Evolutionary conservation across 257 asterid species (phyloP), one percentile per base, ranked within the genome.

Genomic region (Solanum sejunctum): DNA sequence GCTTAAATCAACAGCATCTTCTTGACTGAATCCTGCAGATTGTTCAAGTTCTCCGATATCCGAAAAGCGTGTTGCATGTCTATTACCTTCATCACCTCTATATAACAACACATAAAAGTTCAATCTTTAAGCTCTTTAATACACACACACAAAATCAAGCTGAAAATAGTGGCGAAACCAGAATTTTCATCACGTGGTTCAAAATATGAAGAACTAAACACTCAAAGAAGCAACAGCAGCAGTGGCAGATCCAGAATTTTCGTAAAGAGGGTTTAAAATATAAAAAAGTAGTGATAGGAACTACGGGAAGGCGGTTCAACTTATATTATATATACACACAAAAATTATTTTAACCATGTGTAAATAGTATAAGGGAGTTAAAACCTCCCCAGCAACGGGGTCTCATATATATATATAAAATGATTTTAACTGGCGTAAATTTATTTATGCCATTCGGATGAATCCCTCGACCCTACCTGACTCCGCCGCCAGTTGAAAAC

Each of bases 31-130:
- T 28, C 82, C 91, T 85, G 92, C 78, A 56, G 94, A 86, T 51
- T 92, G 95, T 82, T 90, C 91, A 84, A 93, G 93, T 87, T 93
- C 98, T 78, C 92, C 97, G 84, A 88, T 86, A 88, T 92, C 92
- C 83, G 69, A 84, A 88, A 87, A 91, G 26, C 94, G 89, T 18
- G 87, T 47, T 28, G 88, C 91, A 87, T 82, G 86, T 83, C 88
- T 86, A 51, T 88, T 90, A 81, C 86, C 85, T 32, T 90, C 97
- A 73, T 88, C 92, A 41, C 91, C 90, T 85, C 96, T 93, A 71
- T 60, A 84, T 17, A 70, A 67, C 23, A 57, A 21, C 11, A 82
- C 21, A 60, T 2, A 51, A 51, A 51, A 66, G 9, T 20, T 21
- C 16, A 69, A 67, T 9, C 60, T 77, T 77, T 47, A 81, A 81